Base-by-base conservation (phyloP, 192 early-diverging fungal species). In the Umbelopsis vinacea region DNA sequence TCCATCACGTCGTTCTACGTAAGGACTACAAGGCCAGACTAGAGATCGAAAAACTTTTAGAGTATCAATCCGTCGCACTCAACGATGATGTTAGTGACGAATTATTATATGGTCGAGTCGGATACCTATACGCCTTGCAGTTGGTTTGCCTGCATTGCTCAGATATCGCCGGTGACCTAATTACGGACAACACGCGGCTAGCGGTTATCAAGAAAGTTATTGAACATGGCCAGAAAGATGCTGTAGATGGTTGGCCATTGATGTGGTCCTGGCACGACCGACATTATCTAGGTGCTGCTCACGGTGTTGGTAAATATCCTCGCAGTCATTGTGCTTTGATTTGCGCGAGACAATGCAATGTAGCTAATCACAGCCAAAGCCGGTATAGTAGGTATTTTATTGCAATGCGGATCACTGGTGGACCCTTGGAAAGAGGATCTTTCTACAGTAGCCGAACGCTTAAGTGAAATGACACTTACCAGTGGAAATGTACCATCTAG, bases 1-100 rank as follows among this genome's bases (percentile, higher is more conserved):
- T 63, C 29, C 35, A 35, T 37, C 33, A 63, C 17, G 33, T 63
- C 57, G 57, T 63, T 11, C 26, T 63, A 17, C 57, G 19, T 14
- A 63, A 63, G 19, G 57, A 63, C 33, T 63, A 63, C 57, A 63
- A 63, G n/a, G 57, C 57, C 4, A 63, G 57, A 63, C 33, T 37
- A 0, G 23, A 63, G 7, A 7, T 63, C 7, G 57, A 63, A 63
- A 63, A 63, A 63, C 57, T 63, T 4, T 17, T 37, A 26, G 57
- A 63, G 26, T 63, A 63, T 17, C 57, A 63, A 35, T 22, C 23
- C 2, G 35, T 37, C n/a, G 57, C 57, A 11, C 0, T 63, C 2
- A 63, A 37, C 14, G 29, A 37, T 37, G 14, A 10, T 17, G 33
- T 35, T 19, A 63, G 57, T 19, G 57, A 63, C 26, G 57, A 63